Evolutionary conservation across 768 basidiomycete species (phyloP), one percentile per base, ranked within the genome.

Genomic region (Lactifluus piperatus): DNA sequence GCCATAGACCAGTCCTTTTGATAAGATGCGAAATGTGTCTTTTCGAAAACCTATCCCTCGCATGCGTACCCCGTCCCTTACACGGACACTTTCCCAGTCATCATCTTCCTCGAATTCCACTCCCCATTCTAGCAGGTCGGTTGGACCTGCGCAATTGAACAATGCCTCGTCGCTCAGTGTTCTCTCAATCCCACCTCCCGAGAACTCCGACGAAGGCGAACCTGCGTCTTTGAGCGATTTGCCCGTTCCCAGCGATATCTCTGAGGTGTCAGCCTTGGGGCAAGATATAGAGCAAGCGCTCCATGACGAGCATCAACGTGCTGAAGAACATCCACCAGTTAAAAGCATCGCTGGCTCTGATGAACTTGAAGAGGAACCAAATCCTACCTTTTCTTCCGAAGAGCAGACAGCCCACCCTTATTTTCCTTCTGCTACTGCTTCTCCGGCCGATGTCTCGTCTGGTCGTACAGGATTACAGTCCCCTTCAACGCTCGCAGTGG

Each of bases 371-470:
- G 50, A 57, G n/a, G 57, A 56, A 7, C 62, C 67, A 18, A 84
- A 86, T 51, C 84, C 85, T 5, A 88, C 86, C 0, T 88, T 88
- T 66, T 87, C 86, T 0, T 86, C 87, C 10, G 84, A 86, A 34
- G 83, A 79, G 1, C 55, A 59, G 1, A 68, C 68, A 2, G 57
- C 59, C n/a, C 47, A 24, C 11, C 57, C 65, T 6, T 24, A 50
- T 27, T 43, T 37, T 26, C 36, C 58, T 36, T 29, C 57, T 11
- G 32, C 57, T 67, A 56, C 54, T 11, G 32, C 57, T 67, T 51
- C 54, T 10, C 45, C 54, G 3, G 29, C 29, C n/a, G 41, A 30
- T 34, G n/a, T 14, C 8, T 39, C 59, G 1, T 46, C 34, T 26
- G 34, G n/a, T 61, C 54, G 55, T 20, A 10, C 45, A 2, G 60